phyloP scores from a whole-genome alignment of 2,329 filamentous ascomycete genomes.

The Apiospora malaysiana region DNA sequence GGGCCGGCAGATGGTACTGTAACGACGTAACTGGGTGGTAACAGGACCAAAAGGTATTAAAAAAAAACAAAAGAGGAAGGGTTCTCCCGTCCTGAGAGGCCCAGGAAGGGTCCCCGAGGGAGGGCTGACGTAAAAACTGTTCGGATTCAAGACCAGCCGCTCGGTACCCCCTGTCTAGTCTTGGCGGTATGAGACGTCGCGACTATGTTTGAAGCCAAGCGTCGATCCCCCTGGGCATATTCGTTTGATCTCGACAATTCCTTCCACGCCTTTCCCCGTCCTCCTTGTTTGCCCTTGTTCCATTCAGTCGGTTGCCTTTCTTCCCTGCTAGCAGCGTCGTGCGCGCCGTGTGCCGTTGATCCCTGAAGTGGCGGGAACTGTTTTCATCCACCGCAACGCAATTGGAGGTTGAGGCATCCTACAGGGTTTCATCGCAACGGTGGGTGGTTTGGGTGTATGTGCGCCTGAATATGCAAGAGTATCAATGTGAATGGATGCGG shows the following conservation, averaged over 20 bases:
- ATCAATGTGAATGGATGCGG: not conserved
- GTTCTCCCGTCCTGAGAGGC: not conserved
- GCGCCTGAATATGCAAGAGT: not conserved
- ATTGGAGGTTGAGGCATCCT: not conserved
- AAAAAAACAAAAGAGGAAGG: not conserved
- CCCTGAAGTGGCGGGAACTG: not conserved
- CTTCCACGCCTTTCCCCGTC: slow-evolving; percentile 13
- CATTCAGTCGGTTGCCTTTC: slow-evolving; percentile 4
- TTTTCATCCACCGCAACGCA: not conserved
- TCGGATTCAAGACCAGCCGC: slow-evolving; percentile 10
- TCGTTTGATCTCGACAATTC: slow-evolving; percentile 18
- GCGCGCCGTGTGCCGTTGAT: not conserved
- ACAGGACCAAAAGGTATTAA: not conserved
- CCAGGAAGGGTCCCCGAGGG: not conserved
- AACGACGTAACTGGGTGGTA: not conserved
- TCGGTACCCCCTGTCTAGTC: slow-evolving; percentile 1
- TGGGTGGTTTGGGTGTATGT: not conserved
- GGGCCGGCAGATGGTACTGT: not conserved
- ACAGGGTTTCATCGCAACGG: slow-evolving; percentile 10
- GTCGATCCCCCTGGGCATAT: slow-evolving; percentile 15
- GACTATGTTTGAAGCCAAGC: slow-evolving; percentile 20
- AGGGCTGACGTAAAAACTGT: not conserved
- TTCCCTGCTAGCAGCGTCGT: slow-evolving; percentile 6
- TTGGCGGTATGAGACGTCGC: slow-evolving; percentile 19
- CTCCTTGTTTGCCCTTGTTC: not conserved